phyloP scores from a whole-genome alignment of 129 eudicot genomes.

The Arctium lappa region DNA sequence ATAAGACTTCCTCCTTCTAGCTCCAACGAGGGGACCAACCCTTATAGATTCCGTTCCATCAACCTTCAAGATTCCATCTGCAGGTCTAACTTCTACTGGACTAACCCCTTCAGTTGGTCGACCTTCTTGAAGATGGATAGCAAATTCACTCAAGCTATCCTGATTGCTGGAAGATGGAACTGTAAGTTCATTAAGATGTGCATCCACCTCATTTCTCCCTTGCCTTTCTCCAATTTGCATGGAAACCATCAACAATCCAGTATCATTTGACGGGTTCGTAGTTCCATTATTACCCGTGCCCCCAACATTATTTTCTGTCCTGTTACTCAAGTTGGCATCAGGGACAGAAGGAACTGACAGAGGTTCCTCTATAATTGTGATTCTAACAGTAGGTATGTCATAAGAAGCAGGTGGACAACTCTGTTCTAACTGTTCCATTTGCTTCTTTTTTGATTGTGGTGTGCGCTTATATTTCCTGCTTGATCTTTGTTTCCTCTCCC shows the following conservation, averaged over 20 bases:
- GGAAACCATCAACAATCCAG: slow-evolving; percentile 23
- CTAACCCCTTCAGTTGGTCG: slow-evolving; percentile 21
- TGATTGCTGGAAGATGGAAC: slow-evolving; percentile 24
- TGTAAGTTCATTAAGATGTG: background rate
- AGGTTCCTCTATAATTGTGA: slow-evolving; percentile 41
- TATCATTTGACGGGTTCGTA: slow-evolving; percentile 21
- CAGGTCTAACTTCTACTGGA: background rate
- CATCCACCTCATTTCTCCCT: slow-evolving; percentile 24
- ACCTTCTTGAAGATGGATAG: slow-evolving; percentile 31
- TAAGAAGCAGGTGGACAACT: slow-evolving; percentile 41
- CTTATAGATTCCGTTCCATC: slow-evolving; percentile 32
- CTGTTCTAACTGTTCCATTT: slow-evolving; percentile 7
- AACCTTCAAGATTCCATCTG: slow-evolving; percentile 28
- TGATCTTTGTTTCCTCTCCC: slow-evolving; percentile 37
- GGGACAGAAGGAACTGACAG: slow-evolving; percentile 13
- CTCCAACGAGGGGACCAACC: slow-evolving; percentile 41
- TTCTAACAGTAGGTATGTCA: slow-evolving; percentile 29
- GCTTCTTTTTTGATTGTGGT: slow-evolving; percentile 51
- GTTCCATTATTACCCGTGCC: slow-evolving; percentile 14
- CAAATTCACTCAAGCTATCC: slow-evolving; percentile 24
- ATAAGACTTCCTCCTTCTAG: slow-evolving; percentile 75
- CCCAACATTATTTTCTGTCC: slow-evolving; percentile 16
- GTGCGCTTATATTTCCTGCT: slow-evolving; percentile 57
- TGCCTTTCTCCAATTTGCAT: slow-evolving; percentile 24
- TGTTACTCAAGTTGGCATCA: slow-evolving; percentile 6